Evolutionary conservation across 139 green algal species (phyloP).

Genomic region (Coelastrella sp.): DNA sequence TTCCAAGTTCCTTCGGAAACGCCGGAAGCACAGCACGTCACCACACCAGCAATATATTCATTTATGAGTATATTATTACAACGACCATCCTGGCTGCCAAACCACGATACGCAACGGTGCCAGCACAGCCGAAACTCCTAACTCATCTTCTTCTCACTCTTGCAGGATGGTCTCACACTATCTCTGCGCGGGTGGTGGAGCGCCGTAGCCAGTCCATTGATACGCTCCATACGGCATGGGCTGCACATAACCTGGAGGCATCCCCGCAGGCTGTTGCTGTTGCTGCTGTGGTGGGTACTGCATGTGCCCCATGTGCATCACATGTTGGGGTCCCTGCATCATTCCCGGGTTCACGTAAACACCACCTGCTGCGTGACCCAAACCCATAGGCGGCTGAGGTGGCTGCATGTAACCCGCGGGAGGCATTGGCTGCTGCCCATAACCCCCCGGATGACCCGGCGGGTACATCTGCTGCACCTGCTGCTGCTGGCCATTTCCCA

Average conservation of each 20-base stretch:
- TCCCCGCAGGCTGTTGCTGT: background rate
- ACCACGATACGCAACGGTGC: too few species aligned
- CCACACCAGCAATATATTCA: too few species aligned
- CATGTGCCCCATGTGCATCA: background rate
- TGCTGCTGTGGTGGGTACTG: background rate
- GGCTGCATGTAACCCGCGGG: too few species aligned
- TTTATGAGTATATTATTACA: too few species aligned
- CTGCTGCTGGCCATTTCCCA: conserved; percentile 14
- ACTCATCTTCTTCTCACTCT: too few species aligned
- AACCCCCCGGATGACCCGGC: background rate
- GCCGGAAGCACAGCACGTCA: too few species aligned
- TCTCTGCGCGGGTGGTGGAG: background rate
- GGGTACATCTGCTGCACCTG: background rate
- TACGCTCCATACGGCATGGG: conserved; percentile 11
- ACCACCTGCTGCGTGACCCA: background rate
- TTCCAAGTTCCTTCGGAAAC: too few species aligned
- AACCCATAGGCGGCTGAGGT: background rate
- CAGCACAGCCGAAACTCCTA: too few species aligned
- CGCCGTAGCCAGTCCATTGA: conserved; percentile 41
- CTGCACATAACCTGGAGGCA: background rate
- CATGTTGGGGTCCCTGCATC: background rate
- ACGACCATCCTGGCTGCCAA: too few species aligned
- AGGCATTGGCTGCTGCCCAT: background rate
- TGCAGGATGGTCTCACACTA: too few species aligned
- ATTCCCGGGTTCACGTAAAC: background rate